Base-by-base conservation (phyloP, 2,329 filamentous ascomycete species). In the Pseudogymnoascus sp. region DNA sequence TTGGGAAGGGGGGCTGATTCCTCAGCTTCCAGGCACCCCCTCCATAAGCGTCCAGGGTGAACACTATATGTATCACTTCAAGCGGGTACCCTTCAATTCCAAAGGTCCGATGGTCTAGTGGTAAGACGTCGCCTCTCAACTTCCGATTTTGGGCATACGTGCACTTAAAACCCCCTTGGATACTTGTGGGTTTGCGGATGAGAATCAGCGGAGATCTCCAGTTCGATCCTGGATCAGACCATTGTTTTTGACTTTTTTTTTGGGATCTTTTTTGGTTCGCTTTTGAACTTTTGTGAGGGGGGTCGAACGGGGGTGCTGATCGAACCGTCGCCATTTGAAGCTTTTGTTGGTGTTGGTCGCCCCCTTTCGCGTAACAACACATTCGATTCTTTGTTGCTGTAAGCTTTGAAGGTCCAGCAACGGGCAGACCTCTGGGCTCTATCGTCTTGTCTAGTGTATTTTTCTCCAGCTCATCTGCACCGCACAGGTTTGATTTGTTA, bases 121-220 rank as follows among this genome's bases (percentile, higher is more conserved):
- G 27, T 33, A 55, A 55, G 27, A 55, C 29, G 10, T 12, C 29
- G 48, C 48, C 5, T 55, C 48, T 55, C 48, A 55, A 55, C 48
- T 55, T 55, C 48, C 27, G 48, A 55, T 55, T 55, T 55, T 55
- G 48, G 48, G 48, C 48, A 18, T 33, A 12, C 29, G 48, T 42
- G 29, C 48, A 55, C 29, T 55, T 29, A 55, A 55, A 5, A n/a
- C n/a, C 27, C n/a, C n/a, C 48, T 33, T 55, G 48, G 48, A 33
- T 55, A 33, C 48, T 27, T 18, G 48, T 4, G 29, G 48, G 29
- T 15, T 55, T 55, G 48, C 48, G 48, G 48, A 55, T 55, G 48
- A 55, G 48, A 55, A 55, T 55, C 48, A 33, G 48, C 29, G 48
- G n/a, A 55, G 29, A 33, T 37, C 48, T 55, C 27, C 48, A 55